phyloP scores from a whole-genome alignment of 2,329 filamentous ascomycete species.

The Fusarium musae region DNA sequence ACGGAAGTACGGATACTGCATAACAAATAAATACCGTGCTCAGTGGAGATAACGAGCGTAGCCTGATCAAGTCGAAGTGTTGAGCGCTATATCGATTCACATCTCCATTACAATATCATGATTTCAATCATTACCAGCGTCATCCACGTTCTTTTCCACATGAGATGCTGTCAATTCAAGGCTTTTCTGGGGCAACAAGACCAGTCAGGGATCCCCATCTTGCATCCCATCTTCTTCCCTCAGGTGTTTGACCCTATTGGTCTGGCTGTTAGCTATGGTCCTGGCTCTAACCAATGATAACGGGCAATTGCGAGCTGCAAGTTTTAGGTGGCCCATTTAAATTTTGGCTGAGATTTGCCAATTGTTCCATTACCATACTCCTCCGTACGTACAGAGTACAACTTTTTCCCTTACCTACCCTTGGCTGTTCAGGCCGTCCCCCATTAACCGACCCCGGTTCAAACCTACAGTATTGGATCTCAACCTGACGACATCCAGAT shows the following conservation, averaged over 20 bases:
- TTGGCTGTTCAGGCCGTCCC: neutral
- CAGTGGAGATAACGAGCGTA: neutral
- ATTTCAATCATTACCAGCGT: neutral
- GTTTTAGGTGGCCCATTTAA: neutral
- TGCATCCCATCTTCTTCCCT: conserved; percentile 14
- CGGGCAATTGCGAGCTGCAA: conserved; percentile 6
- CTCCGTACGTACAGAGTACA: neutral
- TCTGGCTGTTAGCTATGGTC: neutral
- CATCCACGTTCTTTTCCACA: neutral
- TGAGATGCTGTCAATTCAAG: conserved; percentile 6
- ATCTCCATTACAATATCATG: neutral
- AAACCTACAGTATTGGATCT: neutral
- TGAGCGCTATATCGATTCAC: neutral
- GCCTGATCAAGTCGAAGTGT: neutral
- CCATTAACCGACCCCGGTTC: conserved; percentile 8
- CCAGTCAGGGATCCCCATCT: conserved; percentile 18
- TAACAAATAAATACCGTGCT: neutral
- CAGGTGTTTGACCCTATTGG: conserved; percentile 11
- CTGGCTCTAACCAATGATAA: conserved; percentile 13
- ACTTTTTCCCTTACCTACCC: conserved; percentile 9
- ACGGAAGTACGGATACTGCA: neutral
- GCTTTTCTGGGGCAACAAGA: conserved; percentile 20
- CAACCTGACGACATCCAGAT: neutral
- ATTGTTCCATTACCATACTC: conserved; percentile 2
- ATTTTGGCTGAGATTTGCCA: conserved; percentile 16